Evolutionary conservation across 768 basidiomycete species (phyloP), one percentile per base, ranked within the genome.

Genomic region (Hirschioporus abietinus): DNA sequence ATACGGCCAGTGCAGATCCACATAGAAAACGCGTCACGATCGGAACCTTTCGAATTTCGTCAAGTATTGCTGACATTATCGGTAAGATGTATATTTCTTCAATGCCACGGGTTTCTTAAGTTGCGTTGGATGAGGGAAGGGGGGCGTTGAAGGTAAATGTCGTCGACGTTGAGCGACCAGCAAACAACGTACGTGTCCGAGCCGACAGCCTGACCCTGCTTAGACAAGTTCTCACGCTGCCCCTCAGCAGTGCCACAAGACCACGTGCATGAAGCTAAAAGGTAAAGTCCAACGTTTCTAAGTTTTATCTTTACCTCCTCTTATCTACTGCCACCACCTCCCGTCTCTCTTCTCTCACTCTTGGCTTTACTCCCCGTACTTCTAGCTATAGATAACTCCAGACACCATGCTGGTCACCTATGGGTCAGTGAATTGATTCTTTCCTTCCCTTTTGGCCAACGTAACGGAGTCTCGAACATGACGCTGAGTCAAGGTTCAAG

Each of bases 21-120:
- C 85, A 81, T 7, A 92, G 74, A 65, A 88, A 86, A 35, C 93
- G 86, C 6, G 93, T 94, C 42, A 95, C 88, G 35, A 90, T 89
- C 0, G 93, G 93, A 0, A 95, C 91, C 78, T 92, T 93, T 71
- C 81, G 85, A 64, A 94, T 76, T 78, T 93, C 90, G n/a, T 66
- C 68, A 4, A 73, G 64, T 26, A 73, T 42, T 26, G 63, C 66
- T 30, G 66, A 35, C 23, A 65, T 65, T 52, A 10, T 30, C 30
- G 30, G 4, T 30, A 8, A 30, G 30, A 30, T 3, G 30, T 30
- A 30, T 30, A 8, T 30, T 3, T 30, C 30, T 30, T 30, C 30
- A 30, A 30, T n/a, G 30, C 30, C 30, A 8, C 30, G 8, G 8
- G 30, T 52, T 52, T 52, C 20, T 20, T 15, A 20, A 12, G 42